phyloP scores from a whole-genome alignment of 805 yeast genomes.

The Torulaspora microellipsoides region DNA sequence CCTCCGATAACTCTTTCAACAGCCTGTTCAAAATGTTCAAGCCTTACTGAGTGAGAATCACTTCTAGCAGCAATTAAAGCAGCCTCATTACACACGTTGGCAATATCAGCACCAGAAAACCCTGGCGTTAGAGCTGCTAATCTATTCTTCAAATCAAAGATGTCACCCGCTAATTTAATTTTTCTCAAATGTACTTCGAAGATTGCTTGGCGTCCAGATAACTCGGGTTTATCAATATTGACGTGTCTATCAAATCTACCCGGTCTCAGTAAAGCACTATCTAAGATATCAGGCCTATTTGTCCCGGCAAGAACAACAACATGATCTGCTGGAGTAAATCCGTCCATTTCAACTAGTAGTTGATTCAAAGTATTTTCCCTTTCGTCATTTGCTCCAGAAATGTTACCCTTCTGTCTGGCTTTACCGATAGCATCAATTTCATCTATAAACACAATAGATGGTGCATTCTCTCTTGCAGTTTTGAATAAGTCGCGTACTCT shows the following conservation, averaged over 20 bases:
- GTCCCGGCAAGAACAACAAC: conserved; percentile 98
- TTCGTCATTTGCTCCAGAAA: conserved; percentile 86
- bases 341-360: conserved; percentile 97
- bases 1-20: conserved; percentile 98
- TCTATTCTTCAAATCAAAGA: conserved; percentile 68
- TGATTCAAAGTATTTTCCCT: conserved; percentile 96
- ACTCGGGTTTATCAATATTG: conserved; percentile 85
- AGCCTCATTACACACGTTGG: conserved; percentile 95
- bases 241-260: conserved; percentile 97
- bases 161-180: conserved; percentile 52
- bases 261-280: conserved; percentile 89
- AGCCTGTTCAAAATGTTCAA: conserved; percentile 87
- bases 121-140: conserved; percentile 97
- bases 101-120: conserved; percentile 97
- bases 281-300: conserved; percentile 89
- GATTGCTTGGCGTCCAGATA: conserved; percentile 91
- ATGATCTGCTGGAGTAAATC: conserved; percentile 85
- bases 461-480: conserved; percentile 90
- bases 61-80: conserved; percentile 94
- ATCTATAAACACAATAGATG: conserved; percentile 93
- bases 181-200: conserved; percentile 80
- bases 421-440: conserved; percentile 99
- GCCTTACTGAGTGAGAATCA: conserved; percentile 62
- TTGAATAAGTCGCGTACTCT: conserved; percentile 93
- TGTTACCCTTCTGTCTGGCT: conserved; percentile 69